Conservation (phyloP, 2,329 filamentous ascomycete species). For the Beauveria sp. region DNA sequence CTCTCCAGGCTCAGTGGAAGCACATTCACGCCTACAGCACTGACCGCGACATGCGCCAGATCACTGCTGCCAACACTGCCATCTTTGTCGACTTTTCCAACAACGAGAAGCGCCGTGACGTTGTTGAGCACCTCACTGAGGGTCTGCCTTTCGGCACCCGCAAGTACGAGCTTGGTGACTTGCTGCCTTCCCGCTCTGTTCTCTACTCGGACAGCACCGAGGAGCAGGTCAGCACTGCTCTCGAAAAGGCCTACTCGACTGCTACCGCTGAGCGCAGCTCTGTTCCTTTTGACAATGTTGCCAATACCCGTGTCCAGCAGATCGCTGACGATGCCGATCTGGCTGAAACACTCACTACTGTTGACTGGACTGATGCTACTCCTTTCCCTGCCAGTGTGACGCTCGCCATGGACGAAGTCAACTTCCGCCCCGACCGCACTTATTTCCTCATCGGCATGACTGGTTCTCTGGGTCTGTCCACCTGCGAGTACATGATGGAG, state of each 20-base stretch:
- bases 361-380: conserved; percentile 10
- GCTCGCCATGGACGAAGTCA: conserved; percentile 9
- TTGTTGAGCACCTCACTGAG: conserved; percentile 6
- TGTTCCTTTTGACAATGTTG: conserved; percentile 8
- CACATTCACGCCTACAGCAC: conserved; percentile 9
- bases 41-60: conserved; percentile 8
- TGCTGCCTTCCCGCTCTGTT: conserved; percentile 8
- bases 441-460: conserved; percentile 13
- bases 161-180: conserved; percentile 9
- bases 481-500: conserved; percentile 11
- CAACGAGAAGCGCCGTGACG: conserved; percentile 8
- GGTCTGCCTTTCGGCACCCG: conserved; percentile 10
- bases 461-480: conserved; percentile 9
- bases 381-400: conserved; percentile 10
- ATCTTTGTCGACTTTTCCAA: conserved; percentile 10
- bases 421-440: conserved; percentile 9
- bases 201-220: conserved; percentile 9
- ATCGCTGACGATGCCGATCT: conserved; percentile 4
- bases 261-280: conserved; percentile 1
- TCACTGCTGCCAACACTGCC: conserved; percentile 8
- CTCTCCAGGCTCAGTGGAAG: conserved; percentile 8
- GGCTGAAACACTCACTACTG: conserved; percentile 9
- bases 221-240: conserved; percentile 7
- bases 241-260: not conserved
- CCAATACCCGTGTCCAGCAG: conserved; percentile 9